These are phyloP conservation scores for Oryza australiensis DNA, from an alignment of 176 grass and related monocot species.

Conservation along the genomic window DNA sequence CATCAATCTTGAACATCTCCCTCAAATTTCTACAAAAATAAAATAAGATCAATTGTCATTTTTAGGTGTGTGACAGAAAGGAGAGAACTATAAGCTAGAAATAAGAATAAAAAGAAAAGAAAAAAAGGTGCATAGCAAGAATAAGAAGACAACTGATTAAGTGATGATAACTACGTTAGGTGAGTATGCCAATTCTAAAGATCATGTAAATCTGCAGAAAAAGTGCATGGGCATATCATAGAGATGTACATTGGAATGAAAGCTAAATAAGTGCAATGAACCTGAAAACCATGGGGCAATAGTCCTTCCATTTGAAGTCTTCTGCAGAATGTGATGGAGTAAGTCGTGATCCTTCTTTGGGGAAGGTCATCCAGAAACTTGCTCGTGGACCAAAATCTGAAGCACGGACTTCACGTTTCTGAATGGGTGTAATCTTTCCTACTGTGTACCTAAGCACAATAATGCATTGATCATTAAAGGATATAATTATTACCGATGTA, in stretches of 20 bases:
- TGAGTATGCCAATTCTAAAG: conserved; percentile 16
- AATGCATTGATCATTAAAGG: conserved; percentile 14
- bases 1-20: conserved; percentile 99
- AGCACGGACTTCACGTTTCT: conserved; percentile 84
- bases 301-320: conserved; percentile 99
- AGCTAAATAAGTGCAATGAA: conserved; percentile 32
- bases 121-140: not conserved
- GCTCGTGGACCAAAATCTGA: conserved; percentile 95
- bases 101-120: not conserved
- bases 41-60: not conserved
- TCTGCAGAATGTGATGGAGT: conserved; percentile 85
- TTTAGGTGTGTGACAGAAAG: conserved; percentile 20
- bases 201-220: not conserved
- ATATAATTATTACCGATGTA: not conserved
- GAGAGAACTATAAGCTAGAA: not conserved
- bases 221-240: not conserved
- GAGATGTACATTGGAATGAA: not conserved
- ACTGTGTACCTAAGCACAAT: conserved; percentile 85
- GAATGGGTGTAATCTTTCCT: conserved; percentile 98
- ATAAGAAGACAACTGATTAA: not conserved
- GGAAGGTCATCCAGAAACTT: conserved; percentile 99
- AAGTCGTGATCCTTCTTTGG: conserved; percentile 85
- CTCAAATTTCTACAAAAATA: conserved; percentile 79
- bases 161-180: not conserved
- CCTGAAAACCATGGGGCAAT: conserved; percentile 99